Conservation (phyloP, 257 asterid genomes). For the Mentha longifolia region DNA sequence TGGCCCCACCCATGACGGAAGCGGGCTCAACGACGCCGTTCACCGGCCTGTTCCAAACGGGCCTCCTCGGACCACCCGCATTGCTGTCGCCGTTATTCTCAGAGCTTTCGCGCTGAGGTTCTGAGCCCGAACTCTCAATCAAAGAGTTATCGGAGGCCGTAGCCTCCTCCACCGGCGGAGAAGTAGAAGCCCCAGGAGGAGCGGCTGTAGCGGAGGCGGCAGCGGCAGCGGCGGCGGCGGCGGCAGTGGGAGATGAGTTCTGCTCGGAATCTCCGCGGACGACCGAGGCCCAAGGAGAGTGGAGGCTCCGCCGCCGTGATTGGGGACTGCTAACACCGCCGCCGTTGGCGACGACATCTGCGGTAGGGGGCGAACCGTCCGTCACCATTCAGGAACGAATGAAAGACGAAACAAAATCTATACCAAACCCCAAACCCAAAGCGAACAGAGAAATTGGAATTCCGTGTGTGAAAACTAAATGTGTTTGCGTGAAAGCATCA, state of each 20-base stretch:
- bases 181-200: conserved; percentile 35
- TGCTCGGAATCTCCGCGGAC: conserved; percentile 64
- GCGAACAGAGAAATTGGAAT: no score
- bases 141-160: conserved; percentile 38
- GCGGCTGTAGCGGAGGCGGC: conserved; percentile 28
- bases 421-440: neutral
- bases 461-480: neutral
- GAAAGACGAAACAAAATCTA: neutral
- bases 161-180: conserved; percentile 49
- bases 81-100: conserved; percentile 47
- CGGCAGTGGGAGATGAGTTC: conserved; percentile 33
- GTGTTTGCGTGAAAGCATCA: neutral
- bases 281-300: conserved; percentile 68
- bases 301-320: conserved; percentile 42
- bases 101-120: conserved; percentile 46
- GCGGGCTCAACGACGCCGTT: conserved; percentile 65
- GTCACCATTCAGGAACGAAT: conserved; percentile 27
- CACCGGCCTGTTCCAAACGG: conserved; percentile 73
- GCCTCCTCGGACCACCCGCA: conserved; percentile 60
- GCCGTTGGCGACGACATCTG: conserved; percentile 35
- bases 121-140: conserved; percentile 41
- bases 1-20: conserved; percentile 78
- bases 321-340: conserved; percentile 44
- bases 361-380: conserved; percentile 37
- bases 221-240: conserved; percentile 26